These are phyloP conservation scores for Lippia alba DNA, from an alignment of 305 asterid genomes.

Conservation along the genomic window DNA sequence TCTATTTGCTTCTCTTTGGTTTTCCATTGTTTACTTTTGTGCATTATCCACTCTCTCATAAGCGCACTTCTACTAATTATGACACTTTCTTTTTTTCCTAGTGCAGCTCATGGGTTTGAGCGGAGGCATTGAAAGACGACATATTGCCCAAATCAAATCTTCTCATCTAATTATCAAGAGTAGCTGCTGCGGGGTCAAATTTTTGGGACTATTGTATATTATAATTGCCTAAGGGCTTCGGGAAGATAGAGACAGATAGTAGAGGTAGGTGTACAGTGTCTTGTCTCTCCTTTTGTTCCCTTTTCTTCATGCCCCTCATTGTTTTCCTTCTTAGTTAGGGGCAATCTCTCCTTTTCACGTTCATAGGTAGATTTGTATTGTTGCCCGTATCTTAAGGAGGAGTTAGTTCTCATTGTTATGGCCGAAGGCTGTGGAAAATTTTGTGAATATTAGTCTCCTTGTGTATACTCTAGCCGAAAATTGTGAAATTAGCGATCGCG, in stretches of 20 bases:
- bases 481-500: conserved; percentile 28
- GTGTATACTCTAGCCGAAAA: conserved; percentile 35
- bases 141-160: too few species aligned
- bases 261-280: conserved; percentile 66
- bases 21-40: too few species aligned
- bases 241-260: conserved; percentile 50
- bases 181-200: conserved; percentile 27
- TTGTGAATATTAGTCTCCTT: conserved; percentile 59
- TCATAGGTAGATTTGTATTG: conserved; percentile 47
- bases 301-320: conserved; percentile 28
- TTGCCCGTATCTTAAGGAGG: conserved; percentile 33
- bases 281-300: conserved; percentile 38
- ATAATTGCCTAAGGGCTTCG: conserved; percentile 34
- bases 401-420: conserved; percentile 48
- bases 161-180: conserved; percentile 15
- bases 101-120: too few species aligned
- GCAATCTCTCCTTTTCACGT: conserved; percentile 39
- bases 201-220: conserved; percentile 51
- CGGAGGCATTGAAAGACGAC: too few species aligned
- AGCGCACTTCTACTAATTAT: too few species aligned
- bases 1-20: too few species aligned
- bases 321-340: conserved; percentile 32
- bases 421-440: conserved; percentile 64
- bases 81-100: too few species aligned
- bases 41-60: too few species aligned